Base-by-base conservation (phyloP, 1,139 yeast genomes). In the Yamadazyma songkhlaensis region DNA sequence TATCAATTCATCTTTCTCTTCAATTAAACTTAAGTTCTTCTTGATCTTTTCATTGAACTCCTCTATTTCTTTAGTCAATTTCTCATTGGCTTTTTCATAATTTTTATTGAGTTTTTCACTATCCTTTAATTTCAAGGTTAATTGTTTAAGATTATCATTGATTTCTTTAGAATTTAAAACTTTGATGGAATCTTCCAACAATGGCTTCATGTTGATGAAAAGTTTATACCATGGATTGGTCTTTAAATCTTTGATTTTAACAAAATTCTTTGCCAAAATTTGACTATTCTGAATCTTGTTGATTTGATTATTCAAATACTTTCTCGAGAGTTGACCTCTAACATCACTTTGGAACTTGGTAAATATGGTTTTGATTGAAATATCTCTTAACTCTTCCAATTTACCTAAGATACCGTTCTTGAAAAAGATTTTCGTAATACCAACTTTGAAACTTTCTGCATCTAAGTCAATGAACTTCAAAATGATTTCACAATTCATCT, bases 361-460 rank as follows among this genome's bases (percentile, higher is more conserved):
- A 31, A 87, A 64, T 1, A 84, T 69, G 2, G 60, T 51, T 37
- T 78, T 73, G 32, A 92, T 65, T 42, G 78, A 73, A 25, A 71
- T 64, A 47, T 89, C 97, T 45, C 96, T 80, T 38, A 77, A 68
- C 46, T 81, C 81, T 59, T 94, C 98, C 24, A 94, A 67, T 40
- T 80, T 79, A 2, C 97, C 98, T 38, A 94, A 68, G 47, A 92
- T 89, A 38, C 98, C 98, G 51, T 96, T 94, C 48, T 94, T 81
- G 72, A 92, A 89, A 57, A 94, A 94, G 22, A 94, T 72, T 60
- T 94, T 94, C 2, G 96, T 85, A 15, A 82, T 67, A 46, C 95
- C 95, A 34, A 94, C 77, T 51, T 86, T 85, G 61, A 77, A 92
- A 7, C 77, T 67, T 15, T 79, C 79, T 1, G 77, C 62, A 45